Percentiles rank a stretch among this genome's conserved stretches.
Conservation (phyloP, 1,284 basidiomycete species). For the Austroboletus rostrupii region DNA sequence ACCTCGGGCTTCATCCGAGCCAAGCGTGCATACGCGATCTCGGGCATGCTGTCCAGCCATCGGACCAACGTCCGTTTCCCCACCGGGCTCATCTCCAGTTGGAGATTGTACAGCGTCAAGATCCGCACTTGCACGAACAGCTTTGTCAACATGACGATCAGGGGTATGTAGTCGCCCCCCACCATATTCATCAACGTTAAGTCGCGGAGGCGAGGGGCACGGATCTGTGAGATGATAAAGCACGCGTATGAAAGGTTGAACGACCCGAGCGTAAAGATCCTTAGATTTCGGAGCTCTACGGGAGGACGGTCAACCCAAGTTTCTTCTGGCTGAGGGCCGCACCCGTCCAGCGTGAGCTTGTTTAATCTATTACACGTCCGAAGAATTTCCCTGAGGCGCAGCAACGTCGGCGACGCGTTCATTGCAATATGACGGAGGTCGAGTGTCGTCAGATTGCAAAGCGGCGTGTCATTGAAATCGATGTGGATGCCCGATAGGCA, state of each 20-base stretch:
- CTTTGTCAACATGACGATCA: conserved; percentile 43
- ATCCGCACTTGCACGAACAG: conserved; percentile 46
- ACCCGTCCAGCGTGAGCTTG: conserved; percentile 55
- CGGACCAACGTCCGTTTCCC: conserved; percentile 35
- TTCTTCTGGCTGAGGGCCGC: conserved; percentile 42
- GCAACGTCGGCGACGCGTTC: conserved; percentile 42
- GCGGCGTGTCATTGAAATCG: conserved; percentile 46
- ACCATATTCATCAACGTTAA: conserved; percentile 50
- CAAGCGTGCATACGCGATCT: conserved; percentile 46
- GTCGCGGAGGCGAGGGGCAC: conserved; percentile 49
- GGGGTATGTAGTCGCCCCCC: conserved; percentile 44
- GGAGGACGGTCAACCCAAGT: conserved; percentile 29
- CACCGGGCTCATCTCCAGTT: conserved; percentile 25
- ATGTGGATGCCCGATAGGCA: conserved; percentile 53
- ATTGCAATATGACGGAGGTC: conserved; percentile 58
- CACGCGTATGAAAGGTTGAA: conserved; percentile 44
- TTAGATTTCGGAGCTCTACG: conserved; percentile 43
- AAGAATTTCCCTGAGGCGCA: conserved; percentile 51
- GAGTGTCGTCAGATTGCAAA: conserved; percentile 51
- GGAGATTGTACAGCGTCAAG: conserved; percentile 45
- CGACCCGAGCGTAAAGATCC: conserved; percentile 50
- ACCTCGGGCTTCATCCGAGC: conserved; percentile 37
- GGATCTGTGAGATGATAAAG: conserved; percentile 43
- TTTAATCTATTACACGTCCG: conserved; percentile 42
- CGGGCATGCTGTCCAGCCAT: conserved; percentile 53